Base-by-base conservation (phyloP, 75 land plant genomes). In the Ceratopteris richardii region DNA sequence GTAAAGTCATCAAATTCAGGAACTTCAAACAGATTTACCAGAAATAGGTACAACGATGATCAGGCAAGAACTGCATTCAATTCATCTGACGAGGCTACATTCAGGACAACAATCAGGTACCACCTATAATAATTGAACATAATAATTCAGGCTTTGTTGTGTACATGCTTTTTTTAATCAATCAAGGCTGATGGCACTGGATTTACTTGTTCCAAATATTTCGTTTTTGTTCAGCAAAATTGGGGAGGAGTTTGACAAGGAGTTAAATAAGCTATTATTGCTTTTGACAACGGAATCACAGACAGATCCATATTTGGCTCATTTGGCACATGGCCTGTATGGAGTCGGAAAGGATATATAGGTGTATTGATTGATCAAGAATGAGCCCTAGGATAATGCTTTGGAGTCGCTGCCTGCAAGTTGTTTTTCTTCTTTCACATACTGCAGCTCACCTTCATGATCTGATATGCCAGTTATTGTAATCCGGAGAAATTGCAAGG, bases 311-410 rank as follows among this genome's bases (percentile, higher is more conserved):
- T 83, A 81, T 52, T 56, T 93, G 66, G 85, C 96, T 44, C 95
- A 89, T 66, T 81, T 93, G 29, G 98, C 98, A 13, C 98, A 89
- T 62, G 82, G 80, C 56, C 67, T 93, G 42, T 83, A 89, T 36
- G 98, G 85, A 44, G 60, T 52, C 41, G 68, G 68, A 29, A 55
- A 69, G 18, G 68, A 65, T 28, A 22, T 29, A n/a, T 64, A 56
- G 22, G 50, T 9, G 7, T 33, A 33, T 4, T 4, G 37, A 33
- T 33, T 3, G 9, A 9, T 4, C 3, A 9, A 33, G 37, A 9
- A 33, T 3, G 37, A 33, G 9, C 7, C 3, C 7, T 33, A 33
- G 9, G 37, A 9, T 9, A 9, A 33, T 33, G 3, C 37, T 33
- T n/a, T n/a, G n/a, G n/a, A n/a, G n/a, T n/a, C n/a, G n/a, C n/a